Percentiles rank a stretch among this genome's conserved stretches.
Evolutionary conservation across 208 protist species (phyloP).

Genomic region (Leishmania gerbilli): DNA sequence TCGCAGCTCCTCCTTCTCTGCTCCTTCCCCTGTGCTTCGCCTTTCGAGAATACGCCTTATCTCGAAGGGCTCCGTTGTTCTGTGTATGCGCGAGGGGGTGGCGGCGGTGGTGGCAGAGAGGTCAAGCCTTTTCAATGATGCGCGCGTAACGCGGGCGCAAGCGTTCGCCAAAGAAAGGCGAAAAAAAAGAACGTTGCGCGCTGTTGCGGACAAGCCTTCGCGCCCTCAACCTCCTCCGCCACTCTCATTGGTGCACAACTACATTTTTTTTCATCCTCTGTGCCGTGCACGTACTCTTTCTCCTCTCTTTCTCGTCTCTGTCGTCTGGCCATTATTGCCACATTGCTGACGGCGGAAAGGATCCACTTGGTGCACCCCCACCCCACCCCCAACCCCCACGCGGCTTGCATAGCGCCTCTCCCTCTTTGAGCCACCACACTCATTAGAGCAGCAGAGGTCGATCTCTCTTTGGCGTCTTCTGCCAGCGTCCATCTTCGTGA

Average conservation of each 20-base stretch:
- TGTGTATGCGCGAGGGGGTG: not conserved
- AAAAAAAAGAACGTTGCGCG: too few relatives aligned
- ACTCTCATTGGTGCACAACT: not conserved
- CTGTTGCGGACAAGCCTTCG: too few relatives aligned
- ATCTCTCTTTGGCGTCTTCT: not conserved
- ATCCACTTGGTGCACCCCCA: not conserved
- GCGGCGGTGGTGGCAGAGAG: not conserved
- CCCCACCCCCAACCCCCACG: too few relatives aligned
- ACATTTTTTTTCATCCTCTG: not conserved
- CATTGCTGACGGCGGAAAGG: not conserved
- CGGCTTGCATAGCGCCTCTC: not conserved
- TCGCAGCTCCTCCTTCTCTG: not conserved
- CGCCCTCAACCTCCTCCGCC: not conserved
- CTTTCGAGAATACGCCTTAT: not conserved
- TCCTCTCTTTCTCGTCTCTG: not conserved
- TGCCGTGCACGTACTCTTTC: not conserved
- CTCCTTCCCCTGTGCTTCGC: not conserved
- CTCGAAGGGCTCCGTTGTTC: not conserved
- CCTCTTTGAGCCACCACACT: not conserved
- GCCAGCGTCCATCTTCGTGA: not conserved
- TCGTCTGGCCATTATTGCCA: not conserved
- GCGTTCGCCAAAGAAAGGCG: too few relatives aligned
- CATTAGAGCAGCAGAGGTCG: not conserved
- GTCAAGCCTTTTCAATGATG: not conserved
- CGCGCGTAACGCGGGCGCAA: not conserved